These are phyloP conservation scores for Scolecobasidium constrictum DNA, from an alignment of 2,329 filamentous ascomycete genomes.

Conservation along the genomic window DNA sequence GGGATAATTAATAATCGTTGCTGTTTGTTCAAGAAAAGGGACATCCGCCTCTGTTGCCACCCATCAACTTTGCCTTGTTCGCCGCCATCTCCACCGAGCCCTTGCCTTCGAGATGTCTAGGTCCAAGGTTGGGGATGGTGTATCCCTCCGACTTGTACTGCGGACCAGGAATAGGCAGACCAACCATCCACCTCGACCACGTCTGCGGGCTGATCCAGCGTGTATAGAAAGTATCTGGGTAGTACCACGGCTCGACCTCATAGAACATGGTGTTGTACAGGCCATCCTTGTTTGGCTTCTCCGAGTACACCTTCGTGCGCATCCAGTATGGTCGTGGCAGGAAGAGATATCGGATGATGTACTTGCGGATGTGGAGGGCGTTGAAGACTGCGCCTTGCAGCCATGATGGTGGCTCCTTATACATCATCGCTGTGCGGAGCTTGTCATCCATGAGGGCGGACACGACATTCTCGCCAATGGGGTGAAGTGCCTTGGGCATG, in stretches of 20 bases:
- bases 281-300: constrained; percentile 40
- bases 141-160: constrained; percentile 42
- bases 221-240: constrained; percentile 47
- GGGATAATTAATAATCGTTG: too few relatives aligned
- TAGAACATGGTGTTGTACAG: constrained; percentile 42
- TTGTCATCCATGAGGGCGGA: constrained; percentile 53
- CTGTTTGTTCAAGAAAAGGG: constrained; percentile 19
- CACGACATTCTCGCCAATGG: constrained; percentile 40
- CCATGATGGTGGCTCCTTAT: constrained; percentile 24
- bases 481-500: constrained; percentile 34
- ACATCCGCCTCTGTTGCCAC: constrained; percentile 18
- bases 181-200: constrained; percentile 36
- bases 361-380: constrained; percentile 41
- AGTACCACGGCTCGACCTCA: constrained; percentile 50
- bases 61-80: constrained; percentile 17
- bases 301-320: constrained; percentile 28
- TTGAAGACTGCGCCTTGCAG: constrained; percentile 29
- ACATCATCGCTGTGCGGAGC: constrained; percentile 55
- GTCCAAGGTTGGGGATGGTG: constrained; percentile 50
- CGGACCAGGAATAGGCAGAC: constrained; percentile 36
- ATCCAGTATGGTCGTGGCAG: constrained; percentile 44
- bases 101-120: constrained; percentile 40
- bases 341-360: constrained; percentile 45
- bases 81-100: constrained; percentile 23
- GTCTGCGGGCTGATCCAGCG: constrained; percentile 48